phyloP scores from a whole-genome alignment of 2,329 filamentous ascomycete genomes.

The Monosporascus ibericus region DNA sequence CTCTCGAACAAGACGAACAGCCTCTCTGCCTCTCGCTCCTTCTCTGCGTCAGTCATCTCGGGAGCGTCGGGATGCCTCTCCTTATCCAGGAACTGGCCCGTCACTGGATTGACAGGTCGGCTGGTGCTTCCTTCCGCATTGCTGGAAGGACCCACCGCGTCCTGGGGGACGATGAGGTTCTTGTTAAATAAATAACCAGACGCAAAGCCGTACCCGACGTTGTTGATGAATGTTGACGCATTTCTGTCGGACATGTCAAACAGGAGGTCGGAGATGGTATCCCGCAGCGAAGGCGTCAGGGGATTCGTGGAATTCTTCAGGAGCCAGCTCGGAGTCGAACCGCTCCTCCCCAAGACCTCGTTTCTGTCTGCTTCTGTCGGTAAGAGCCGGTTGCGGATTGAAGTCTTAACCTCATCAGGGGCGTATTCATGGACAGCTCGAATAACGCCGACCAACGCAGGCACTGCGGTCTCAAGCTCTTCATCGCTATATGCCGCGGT shows the following conservation, averaged over 20 bases:
- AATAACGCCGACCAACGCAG: constrained; percentile 70
- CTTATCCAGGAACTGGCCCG: constrained; percentile 70
- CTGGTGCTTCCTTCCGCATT: constrained; percentile 21
- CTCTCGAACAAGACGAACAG: constrained; percentile 88
- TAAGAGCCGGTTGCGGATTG: constrained; percentile 63
- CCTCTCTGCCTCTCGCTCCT: constrained; percentile 82
- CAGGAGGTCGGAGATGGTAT: constrained; percentile 69
- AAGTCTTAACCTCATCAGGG: constrained; percentile 52
- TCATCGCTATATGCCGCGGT: constrained; percentile 56
- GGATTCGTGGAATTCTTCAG: constrained; percentile 73
- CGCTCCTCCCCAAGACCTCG: constrained; percentile 68
- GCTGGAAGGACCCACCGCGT: constrained; percentile 48
- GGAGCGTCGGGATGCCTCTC: constrained; percentile 55
- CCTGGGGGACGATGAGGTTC: constrained; percentile 70
- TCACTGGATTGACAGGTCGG: constrained; percentile 70
- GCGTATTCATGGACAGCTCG: constrained; percentile 66
- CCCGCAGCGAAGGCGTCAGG: constrained; percentile 63
- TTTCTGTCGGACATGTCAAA: constrained; percentile 84
- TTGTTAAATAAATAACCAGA: constrained; percentile 84
- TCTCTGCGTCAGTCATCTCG: constrained; percentile 87
- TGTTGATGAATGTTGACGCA: constrained; percentile 73
- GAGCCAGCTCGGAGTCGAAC: constrained; percentile 68
- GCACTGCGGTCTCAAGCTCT: constrained; percentile 66
- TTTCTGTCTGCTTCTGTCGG: constrained; percentile 72
- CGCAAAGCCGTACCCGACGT: constrained; percentile 92